phyloP scores from a whole-genome alignment of 1,284 basidiomycete genomes.

The Apiotrichum porosum region DNA sequence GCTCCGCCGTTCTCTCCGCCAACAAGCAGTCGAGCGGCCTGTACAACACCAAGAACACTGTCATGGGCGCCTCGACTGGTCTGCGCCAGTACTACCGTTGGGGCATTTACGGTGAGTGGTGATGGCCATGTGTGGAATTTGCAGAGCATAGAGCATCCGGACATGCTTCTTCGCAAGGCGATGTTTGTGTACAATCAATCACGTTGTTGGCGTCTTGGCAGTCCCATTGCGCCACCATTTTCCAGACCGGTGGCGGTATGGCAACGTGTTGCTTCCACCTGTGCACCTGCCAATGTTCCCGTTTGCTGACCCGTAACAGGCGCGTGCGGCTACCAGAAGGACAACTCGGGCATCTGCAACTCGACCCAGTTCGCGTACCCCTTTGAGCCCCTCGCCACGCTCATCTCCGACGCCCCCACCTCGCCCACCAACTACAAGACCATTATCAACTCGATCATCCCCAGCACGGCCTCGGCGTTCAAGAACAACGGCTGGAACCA shows the following conservation, averaged over 20 bases:
- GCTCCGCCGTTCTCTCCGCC: conserved; percentile 28
- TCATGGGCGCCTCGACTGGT: conserved; percentile 34
- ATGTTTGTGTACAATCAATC: too few species aligned
- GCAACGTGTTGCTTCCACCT: background rate
- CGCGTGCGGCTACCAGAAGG: conserved; percentile 42
- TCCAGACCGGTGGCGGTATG: too few species aligned
- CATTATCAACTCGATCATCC: conserved; percentile 30
- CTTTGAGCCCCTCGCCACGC: conserved; percentile 37
- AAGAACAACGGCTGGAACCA: conserved; percentile 37
- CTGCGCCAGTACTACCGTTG: conserved; percentile 46
- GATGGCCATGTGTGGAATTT: too few species aligned
- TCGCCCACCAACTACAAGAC: conserved; percentile 31
- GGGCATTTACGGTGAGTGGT: conserved; percentile 41
- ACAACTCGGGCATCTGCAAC: conserved; percentile 41
- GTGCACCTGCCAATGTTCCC: background rate
- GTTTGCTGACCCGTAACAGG: conserved; percentile 14
- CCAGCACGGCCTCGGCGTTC: conserved; percentile 22
- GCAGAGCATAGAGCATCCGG: too few species aligned
- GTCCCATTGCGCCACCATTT: too few species aligned
- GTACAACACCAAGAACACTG: conserved; percentile 12
- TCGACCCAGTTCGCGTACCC: conserved; percentile 40
- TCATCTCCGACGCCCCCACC: conserved; percentile 40
- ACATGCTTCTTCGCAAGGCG: too few species aligned
- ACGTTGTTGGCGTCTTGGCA: too few species aligned
- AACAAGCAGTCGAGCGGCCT: conserved; percentile 22